Conservation (phyloP, 2,329 filamentous ascomycete genomes). For the Cladosporium colombiae region DNA sequence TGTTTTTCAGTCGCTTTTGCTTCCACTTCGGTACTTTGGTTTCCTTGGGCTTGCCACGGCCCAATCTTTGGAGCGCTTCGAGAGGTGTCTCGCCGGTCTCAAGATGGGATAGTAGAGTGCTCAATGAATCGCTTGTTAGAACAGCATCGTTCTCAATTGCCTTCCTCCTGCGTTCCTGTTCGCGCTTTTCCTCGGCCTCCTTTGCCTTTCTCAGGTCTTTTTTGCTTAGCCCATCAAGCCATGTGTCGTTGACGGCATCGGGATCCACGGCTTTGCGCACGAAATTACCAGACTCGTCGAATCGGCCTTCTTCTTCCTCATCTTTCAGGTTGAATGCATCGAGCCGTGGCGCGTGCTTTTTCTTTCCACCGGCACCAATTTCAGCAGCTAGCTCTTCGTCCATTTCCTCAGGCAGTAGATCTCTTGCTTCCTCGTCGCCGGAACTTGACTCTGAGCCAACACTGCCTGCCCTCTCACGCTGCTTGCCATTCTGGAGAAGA, state of each 20-base stretch:
- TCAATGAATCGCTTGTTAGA: constrained; percentile 72
- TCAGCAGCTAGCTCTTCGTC: constrained; percentile 81
- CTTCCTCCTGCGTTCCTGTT: constrained; percentile 71
- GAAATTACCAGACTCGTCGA: constrained; percentile 89
- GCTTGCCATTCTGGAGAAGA: constrained; percentile 59
- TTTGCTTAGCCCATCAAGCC: constrained; percentile 89
- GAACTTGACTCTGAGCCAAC: constrained; percentile 35
- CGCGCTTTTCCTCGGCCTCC: constrained; percentile 82
- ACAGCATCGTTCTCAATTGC: constrained; percentile 74
- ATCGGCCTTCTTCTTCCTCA: constrained; percentile 89
- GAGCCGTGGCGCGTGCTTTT: constrained; percentile 88
- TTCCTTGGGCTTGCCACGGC: constrained; percentile 59
- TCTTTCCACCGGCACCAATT: constrained; percentile 84
- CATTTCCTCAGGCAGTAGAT: constrained; percentile 57
- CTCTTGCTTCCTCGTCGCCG: constrained; percentile 64
- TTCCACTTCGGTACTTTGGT: constrained; percentile 61
- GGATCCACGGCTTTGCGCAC: constrained; percentile 86
- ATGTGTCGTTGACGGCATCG: constrained; percentile 86
- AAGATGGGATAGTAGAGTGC: constrained; percentile 69
- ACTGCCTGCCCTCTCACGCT: constrained; percentile 37
- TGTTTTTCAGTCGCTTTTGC: constrained; percentile 52
- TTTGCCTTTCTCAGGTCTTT: constrained; percentile 89
- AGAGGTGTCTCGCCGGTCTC: constrained; percentile 82
- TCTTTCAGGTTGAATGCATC: constrained; percentile 93
- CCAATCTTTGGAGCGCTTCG: constrained; percentile 79